Percentiles rank a stretch among this genome's conserved stretches.
phyloP scores from a whole-genome alignment of 78 protist genomes.

The Acrasis kona region DNA sequence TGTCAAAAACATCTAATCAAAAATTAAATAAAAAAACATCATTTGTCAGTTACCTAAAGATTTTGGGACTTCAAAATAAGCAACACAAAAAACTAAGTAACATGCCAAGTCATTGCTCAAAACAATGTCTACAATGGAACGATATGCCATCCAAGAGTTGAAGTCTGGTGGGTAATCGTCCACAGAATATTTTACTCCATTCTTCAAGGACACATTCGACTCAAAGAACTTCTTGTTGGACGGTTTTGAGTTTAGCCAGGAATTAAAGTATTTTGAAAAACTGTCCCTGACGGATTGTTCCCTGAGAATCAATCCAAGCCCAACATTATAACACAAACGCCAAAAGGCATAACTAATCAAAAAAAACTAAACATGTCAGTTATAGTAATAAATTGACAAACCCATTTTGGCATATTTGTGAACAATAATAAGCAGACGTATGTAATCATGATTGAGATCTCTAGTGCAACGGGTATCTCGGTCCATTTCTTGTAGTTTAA shows the following conservation, averaged over 20 bases:
- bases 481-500: not conserved
- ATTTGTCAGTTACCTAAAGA: constrained; percentile 12
- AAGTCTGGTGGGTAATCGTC: constrained; percentile 41
- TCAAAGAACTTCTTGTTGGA: not conserved
- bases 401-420: not conserved
- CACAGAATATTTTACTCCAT: constrained; percentile 6
- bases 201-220: no score
- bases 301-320: constrained; percentile 53
- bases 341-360: constrained; percentile 51
- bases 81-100: not conserved
- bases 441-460: not conserved
- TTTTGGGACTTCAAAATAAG: not conserved
- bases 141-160: constrained; percentile 74
- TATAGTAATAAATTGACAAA: not conserved
- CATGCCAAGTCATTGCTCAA: constrained; percentile 49
- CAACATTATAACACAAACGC: constrained; percentile 69
- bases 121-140: constrained; percentile 63
- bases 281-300: constrained; percentile 30
- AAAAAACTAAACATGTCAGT: constrained; percentile 22
- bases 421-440: not conserved
- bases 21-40: no score
- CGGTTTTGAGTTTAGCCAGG: not conserved
- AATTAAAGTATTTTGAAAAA: not conserved
- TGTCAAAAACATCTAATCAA: not conserved
- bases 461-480: not conserved